These are phyloP conservation scores for Trichophyton simii DNA, from an alignment of 2,329 filamentous ascomycete species.

Conservation along the genomic window DNA sequence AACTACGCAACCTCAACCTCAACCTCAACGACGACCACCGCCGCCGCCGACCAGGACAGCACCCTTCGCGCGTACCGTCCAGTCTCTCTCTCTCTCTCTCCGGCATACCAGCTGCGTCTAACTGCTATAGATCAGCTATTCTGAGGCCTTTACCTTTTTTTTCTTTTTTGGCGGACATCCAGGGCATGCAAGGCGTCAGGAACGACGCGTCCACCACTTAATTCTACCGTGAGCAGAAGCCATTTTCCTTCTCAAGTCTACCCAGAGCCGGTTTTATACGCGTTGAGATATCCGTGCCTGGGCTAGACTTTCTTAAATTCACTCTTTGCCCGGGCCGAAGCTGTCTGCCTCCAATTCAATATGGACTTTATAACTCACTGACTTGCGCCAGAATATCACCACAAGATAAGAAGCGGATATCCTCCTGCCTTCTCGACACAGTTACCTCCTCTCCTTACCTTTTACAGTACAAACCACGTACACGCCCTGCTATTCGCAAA, in stretches of 20 bases:
- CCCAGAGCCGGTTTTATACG: neutral
- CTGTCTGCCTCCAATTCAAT: neutral
- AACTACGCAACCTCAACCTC: no score
- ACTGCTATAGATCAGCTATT: neutral
- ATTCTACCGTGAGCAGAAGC: conserved; percentile 1
- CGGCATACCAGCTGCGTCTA: neutral
- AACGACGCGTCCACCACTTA: conserved; percentile 2
- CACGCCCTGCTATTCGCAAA: conserved; percentile 9
- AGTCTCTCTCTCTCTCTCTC: neutral
- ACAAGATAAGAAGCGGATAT: neutral
- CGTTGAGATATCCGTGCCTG: conserved; percentile 1
- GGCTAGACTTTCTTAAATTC: neutral
- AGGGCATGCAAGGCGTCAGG: neutral
- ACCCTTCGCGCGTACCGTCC: neutral
- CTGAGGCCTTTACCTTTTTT: neutral
- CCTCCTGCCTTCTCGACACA: neutral
- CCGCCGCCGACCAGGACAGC: neutral
- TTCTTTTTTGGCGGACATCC: neutral
- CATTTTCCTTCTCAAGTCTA: neutral
- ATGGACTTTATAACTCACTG: neutral
- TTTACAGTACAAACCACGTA: conserved; percentile 5
- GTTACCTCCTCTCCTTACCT: conserved; percentile 1
- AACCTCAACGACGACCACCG: neutral
- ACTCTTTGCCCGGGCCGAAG: neutral
- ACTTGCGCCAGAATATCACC: neutral